These are phyloP conservation scores for Endoconidiophora laricicola DNA, from an alignment of 2,329 filamentous ascomycete species.

Conservation along the genomic window DNA sequence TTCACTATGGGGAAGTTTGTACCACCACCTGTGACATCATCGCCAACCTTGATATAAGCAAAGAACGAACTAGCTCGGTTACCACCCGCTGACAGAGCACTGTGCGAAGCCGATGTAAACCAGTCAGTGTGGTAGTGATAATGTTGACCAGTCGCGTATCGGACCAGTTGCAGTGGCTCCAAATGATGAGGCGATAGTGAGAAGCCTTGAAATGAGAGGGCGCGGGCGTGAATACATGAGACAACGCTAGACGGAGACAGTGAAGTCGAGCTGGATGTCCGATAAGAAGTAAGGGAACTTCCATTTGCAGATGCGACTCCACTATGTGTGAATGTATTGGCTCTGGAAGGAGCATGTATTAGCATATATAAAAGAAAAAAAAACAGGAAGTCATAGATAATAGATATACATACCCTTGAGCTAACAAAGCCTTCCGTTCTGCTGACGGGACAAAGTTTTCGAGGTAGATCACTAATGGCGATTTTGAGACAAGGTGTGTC, in stretches of 20 bases:
- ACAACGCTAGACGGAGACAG: constrained; percentile 25
- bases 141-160: constrained; percentile 27
- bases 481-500: constrained; percentile 28
- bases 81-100: constrained; percentile 24
- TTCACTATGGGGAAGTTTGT: constrained; percentile 31
- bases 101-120: constrained; percentile 26
- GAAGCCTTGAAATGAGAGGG: constrained; percentile 29
- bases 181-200: constrained; percentile 21
- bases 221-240: constrained; percentile 31
- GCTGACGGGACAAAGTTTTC: constrained; percentile 27
- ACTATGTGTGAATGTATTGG: constrained; percentile 27
- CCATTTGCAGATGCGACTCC: constrained; percentile 22
- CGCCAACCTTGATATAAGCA: constrained; percentile 26
- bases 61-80: constrained; percentile 32
- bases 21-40: constrained; percentile 28
- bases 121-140: constrained; percentile 36
- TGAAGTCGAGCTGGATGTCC: constrained; percentile 30
- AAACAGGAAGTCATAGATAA: not conserved
- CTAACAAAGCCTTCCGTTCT: constrained; percentile 26
- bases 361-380: not conserved
- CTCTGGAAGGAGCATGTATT: constrained; percentile 18
- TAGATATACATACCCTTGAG: constrained; percentile 22
- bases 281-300: constrained; percentile 22
- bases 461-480: constrained; percentile 33
- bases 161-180: constrained; percentile 32